Percentiles rank a stretch among this genome's conserved stretches.
These are phyloP conservation scores for Allium fistulosum DNA, from an alignment of 106 monocot genomes.

Conservation along the genomic window DNA sequence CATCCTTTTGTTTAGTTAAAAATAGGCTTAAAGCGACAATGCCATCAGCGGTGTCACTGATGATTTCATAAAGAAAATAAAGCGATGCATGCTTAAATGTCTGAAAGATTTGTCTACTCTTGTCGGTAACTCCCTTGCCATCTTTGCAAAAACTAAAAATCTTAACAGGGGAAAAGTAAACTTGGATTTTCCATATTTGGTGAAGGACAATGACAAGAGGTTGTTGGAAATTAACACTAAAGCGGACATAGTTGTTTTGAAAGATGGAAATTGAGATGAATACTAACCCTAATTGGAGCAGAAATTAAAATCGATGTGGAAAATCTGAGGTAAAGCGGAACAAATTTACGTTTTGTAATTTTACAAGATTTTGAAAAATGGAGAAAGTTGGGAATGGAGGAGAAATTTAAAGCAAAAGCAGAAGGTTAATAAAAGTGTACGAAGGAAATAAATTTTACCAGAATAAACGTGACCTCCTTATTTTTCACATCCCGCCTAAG, in stretches of 20 bases:
- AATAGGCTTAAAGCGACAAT: constrained; percentile 21
- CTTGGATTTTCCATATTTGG: constrained; percentile 48
- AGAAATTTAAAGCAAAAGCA: no score
- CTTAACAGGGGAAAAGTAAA: constrained; percentile 26
- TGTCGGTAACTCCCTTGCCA: constrained; percentile 74
- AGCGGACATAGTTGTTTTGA: constrained; percentile 65
- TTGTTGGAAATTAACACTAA: constrained; percentile 43
- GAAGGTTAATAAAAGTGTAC: no score
- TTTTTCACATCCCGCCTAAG: no score
- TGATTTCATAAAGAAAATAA: constrained; percentile 11
- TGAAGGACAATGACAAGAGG: constrained; percentile 34
- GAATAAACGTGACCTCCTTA: no score
- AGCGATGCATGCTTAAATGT: constrained; percentile 41
- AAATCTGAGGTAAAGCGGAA: no score
- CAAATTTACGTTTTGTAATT: no score
- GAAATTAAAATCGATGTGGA: no score
- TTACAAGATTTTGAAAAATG: no score
- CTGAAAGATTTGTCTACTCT: constrained; percentile 57
- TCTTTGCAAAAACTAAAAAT: constrained; percentile 59
- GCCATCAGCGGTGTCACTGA: constrained; percentile 44
- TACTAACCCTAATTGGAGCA: no score
- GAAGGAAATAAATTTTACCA: no score
- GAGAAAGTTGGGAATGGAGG: no score
- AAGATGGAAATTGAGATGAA: constrained; percentile 59
- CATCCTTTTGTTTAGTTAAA: constrained; percentile 20